Evolutionary conservation across 2,329 filamentous ascomycete genomes (phyloP).

Genomic region (Trichoderma sp.): DNA sequence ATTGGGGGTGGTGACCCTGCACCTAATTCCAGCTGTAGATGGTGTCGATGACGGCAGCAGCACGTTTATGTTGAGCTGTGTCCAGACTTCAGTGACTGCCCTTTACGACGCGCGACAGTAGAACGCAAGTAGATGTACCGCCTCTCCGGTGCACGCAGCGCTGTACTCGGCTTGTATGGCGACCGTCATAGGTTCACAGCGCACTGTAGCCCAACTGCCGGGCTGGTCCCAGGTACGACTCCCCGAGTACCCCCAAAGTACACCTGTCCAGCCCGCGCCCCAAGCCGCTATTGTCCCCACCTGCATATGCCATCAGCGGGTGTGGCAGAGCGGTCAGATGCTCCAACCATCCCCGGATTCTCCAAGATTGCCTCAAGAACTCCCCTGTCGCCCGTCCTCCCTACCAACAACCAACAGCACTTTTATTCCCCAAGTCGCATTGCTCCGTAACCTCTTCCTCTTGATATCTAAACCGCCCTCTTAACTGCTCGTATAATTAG

Average conservation of each 20-base stretch:
- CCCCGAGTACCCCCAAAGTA: not conserved
- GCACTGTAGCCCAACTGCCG: not conserved
- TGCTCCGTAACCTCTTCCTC: not conserved
- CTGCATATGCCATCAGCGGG: constrained; percentile 12
- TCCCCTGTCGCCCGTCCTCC: constrained; percentile 2
- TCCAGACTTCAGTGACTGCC: not conserved
- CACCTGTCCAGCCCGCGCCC: not conserved
- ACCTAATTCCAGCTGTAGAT: too few species aligned
- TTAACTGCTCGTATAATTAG: not conserved
- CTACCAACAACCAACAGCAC: not conserved
- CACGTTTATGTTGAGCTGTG: too few species aligned
- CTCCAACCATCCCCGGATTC: constrained; percentile 10
- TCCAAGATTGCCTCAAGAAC: not conserved
- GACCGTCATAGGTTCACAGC: not conserved
- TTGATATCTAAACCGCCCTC: not conserved
- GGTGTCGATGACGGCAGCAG: too few species aligned
- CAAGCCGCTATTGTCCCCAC: constrained; percentile 10
- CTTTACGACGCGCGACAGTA: not conserved
- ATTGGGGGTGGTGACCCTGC: too few species aligned
- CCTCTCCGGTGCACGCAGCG: not conserved
- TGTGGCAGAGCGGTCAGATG: constrained; percentile 21
- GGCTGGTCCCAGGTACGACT: not conserved
- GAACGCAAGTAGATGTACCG: not conserved
- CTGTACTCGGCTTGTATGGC: not conserved
- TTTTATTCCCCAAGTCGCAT: not conserved